phyloP scores from a whole-genome alignment of 2,329 filamentous ascomycete species.

The Chrysoporthe cubensis region DNA sequence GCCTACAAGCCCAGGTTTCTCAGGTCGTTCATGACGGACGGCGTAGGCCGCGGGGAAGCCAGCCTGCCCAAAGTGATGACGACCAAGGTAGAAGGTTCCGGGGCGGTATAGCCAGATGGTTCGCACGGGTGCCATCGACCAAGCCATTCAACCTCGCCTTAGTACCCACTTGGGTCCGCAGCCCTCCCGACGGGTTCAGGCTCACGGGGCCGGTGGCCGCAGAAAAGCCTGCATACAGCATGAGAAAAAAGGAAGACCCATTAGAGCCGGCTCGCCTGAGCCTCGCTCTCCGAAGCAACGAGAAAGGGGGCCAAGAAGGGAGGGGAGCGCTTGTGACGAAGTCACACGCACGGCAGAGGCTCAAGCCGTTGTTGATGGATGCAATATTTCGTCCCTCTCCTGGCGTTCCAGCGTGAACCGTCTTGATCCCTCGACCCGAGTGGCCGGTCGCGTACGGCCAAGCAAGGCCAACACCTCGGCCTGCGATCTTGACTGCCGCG shows the following conservation, averaged over 20 bases:
- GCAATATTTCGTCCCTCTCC: background rate
- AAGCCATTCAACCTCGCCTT: background rate
- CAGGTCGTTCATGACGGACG: background rate
- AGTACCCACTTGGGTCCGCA: background rate
- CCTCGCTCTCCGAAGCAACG: background rate
- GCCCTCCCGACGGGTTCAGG: background rate
- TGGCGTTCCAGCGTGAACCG: background rate
- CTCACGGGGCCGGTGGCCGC: background rate
- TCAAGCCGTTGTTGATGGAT: background rate
- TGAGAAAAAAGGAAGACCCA: too few relatives aligned
- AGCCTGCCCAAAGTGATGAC: constrained; percentile 13
- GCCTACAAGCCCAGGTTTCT: background rate
- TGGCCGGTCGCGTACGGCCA: background rate
- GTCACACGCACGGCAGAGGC: background rate
- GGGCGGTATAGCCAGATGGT: constrained; percentile 3
- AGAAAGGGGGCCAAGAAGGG: background rate
- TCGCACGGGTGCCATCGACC: background rate
- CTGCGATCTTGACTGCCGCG: background rate
- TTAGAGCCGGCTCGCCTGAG: background rate
- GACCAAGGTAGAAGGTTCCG: background rate
- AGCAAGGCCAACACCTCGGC: background rate
- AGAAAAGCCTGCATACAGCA: background rate
- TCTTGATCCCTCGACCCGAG: background rate
- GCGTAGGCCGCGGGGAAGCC: background rate
- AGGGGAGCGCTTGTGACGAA: background rate